phyloP scores from a whole-genome alignment of 169 alveolate genomes.

The Eimeria maxima region DNA sequence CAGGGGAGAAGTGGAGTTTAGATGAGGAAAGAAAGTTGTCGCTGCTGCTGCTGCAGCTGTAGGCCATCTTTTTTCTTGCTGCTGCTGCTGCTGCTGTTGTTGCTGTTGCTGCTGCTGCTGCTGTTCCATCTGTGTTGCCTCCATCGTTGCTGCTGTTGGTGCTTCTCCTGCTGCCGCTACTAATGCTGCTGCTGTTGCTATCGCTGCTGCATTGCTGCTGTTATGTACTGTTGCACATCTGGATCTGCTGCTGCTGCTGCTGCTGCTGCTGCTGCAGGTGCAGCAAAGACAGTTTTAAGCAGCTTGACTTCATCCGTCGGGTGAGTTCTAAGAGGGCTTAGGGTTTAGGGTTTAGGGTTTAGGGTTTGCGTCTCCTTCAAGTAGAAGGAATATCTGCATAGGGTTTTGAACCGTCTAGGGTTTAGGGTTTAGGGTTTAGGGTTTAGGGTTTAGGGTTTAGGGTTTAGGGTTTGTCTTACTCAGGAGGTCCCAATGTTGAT shows the following conservation, averaged over 20 bases:
- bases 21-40: slow-evolving; percentile 13
- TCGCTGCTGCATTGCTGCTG: neutral
- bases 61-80: neutral
- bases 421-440: slow-evolving; percentile 64
- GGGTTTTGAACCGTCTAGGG: slow-evolving; percentile 31
- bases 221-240: neutral
- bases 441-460: slow-evolving; percentile 17
- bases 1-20: neutral
- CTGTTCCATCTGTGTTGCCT: too few species aligned
- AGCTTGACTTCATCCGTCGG: slow-evolving; percentile 31
- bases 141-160: too few species aligned
- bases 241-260: too few species aligned
- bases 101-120: too few species aligned
- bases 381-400: too few species aligned
- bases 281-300: slow-evolving; percentile 33
- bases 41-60: slow-evolving; percentile 22
- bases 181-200: too few species aligned
- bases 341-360: neutral
- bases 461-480: neutral
- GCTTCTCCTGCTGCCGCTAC: too few species aligned
- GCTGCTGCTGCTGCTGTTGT: too few species aligned
- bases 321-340: neutral
- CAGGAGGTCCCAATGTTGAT: slow-evolving; percentile 33
- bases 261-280: slow-evolving; percentile 56
- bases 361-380: slow-evolving; percentile 19